Conservation (phyloP, 1,284 basidiomycete species). For the Tilletiopsis washingtonensis region DNA sequence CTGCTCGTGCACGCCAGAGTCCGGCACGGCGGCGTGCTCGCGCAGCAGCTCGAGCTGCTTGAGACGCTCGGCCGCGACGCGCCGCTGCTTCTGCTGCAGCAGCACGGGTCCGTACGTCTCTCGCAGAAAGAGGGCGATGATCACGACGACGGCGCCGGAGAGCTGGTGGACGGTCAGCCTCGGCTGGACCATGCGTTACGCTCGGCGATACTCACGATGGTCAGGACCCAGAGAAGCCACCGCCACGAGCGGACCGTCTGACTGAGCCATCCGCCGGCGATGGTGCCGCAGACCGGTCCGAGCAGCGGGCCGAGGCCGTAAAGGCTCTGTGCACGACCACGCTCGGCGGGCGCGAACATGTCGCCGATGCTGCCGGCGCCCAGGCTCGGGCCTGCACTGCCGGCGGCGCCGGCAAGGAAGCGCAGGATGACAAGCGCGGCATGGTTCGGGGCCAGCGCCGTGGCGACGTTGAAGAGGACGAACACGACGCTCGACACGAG, state of each 20-base stretch:
- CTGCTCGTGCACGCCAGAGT: background rate
- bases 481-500: conserved; percentile 34
- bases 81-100: conserved; percentile 16
- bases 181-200: conserved; percentile 5
- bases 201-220: conserved; percentile 15
- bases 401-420: conserved; percentile 30
- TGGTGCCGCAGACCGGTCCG: conserved; percentile 32
- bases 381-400: conserved; percentile 30
- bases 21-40: background rate
- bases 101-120: conserved; percentile 36
- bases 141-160: conserved; percentile 8
- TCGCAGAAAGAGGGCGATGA: conserved; percentile 14
- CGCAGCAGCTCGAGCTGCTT: conserved; percentile 2
- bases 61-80: conserved; percentile 1
- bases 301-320: conserved; percentile 35
- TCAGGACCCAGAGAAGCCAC: conserved; percentile 29
- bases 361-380: conserved; percentile 36
- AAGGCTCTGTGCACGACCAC: conserved; percentile 24
- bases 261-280: conserved; percentile 31
- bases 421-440: conserved; percentile 30
- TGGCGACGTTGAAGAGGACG: conserved; percentile 45
- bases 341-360: conserved; percentile 31
- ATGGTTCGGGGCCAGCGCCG: conserved; percentile 40
- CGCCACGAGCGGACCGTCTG: conserved; percentile 19
- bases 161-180: conserved; percentile 5